Evolutionary conservation across 2,329 filamentous ascomycete species (phyloP).

Genomic region (Mariannaea elegans): DNA sequence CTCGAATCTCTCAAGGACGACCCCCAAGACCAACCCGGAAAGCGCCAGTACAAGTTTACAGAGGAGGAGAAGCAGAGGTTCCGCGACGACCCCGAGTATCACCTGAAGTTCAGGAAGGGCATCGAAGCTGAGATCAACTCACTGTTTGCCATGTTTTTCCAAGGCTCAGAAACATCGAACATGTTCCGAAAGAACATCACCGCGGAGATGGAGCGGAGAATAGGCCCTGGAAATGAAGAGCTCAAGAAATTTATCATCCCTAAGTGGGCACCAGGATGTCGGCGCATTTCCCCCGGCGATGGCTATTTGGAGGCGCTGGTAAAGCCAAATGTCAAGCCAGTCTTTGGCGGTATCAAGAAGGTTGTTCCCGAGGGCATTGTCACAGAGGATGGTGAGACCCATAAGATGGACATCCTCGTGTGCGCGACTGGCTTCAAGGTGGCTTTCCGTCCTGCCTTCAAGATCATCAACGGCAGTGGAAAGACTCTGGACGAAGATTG

Average conservation of each 20-base stretch:
- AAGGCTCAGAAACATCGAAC: constrained; percentile 51
- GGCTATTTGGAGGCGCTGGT: constrained; percentile 54
- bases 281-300: constrained; percentile 52
- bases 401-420: constrained; percentile 45
- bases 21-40: constrained; percentile 42
- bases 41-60: constrained; percentile 52
- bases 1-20: constrained; percentile 42
- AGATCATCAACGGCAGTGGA: constrained; percentile 45
- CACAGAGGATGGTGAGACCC: constrained; percentile 39
- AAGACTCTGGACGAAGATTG: constrained; percentile 55
- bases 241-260: constrained; percentile 53
- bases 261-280: constrained; percentile 54
- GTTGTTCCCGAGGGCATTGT: constrained; percentile 46
- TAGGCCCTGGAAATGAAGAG: constrained; percentile 52
- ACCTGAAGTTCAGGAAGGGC: constrained; percentile 52
- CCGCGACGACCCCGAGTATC: constrained; percentile 50
- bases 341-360: constrained; percentile 49
- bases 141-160: constrained; percentile 52
- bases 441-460: constrained; percentile 54
- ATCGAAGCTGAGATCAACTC: constrained; percentile 55
- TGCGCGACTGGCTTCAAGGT: constrained; percentile 53
- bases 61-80: constrained; percentile 51
- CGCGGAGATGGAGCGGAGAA: constrained; percentile 53
- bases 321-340: constrained; percentile 54
- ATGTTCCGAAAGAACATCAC: constrained; percentile 49